A percentile compares a stretch with the other conserved stretches of the same genome.
These are phyloP conservation scores for Aspergillus alliaceus DNA, from an alignment of 2,329 filamentous ascomycete genomes.

Conservation along the genomic window DNA sequence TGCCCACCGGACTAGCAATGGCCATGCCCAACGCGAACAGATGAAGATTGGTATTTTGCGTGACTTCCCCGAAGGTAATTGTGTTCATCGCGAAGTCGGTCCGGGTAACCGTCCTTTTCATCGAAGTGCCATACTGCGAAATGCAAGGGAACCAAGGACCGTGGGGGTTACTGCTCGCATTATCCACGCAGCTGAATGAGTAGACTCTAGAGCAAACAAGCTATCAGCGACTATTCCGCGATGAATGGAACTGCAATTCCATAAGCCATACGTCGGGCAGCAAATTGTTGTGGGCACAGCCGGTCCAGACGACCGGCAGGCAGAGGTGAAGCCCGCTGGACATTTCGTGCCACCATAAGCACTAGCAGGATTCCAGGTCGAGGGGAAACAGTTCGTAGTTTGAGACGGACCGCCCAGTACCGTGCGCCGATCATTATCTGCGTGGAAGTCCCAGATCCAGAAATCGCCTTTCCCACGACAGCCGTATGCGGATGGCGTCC, in stretches of 20 bases:
- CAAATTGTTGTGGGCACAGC: neutral
- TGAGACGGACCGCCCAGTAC: conserved; percentile 2
- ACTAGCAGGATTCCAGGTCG: neutral
- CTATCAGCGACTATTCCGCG: neutral
- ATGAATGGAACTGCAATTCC: no score
- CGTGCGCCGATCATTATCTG: neutral
- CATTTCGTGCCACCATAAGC: neutral
- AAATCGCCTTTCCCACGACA: neutral
- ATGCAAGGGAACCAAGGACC: neutral
- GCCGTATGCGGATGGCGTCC: neutral
- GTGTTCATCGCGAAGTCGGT: neutral
- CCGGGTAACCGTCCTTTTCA: neutral
- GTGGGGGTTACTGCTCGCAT: neutral
- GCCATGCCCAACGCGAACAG: neutral
- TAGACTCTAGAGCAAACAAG: neutral
- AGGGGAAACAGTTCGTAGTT: conserved; percentile 1
- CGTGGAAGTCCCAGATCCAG: neutral
- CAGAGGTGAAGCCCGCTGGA: neutral
- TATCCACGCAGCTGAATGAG: neutral
- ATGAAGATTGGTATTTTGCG: neutral
- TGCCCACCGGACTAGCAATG: neutral
- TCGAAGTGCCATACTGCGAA: neutral
- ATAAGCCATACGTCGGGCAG: neutral
- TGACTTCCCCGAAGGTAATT: neutral
- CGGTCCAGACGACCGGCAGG: neutral